Base-by-base conservation (phyloP, 768 basidiomycete genomes). In the Kwoniella dendrophila region DNA sequence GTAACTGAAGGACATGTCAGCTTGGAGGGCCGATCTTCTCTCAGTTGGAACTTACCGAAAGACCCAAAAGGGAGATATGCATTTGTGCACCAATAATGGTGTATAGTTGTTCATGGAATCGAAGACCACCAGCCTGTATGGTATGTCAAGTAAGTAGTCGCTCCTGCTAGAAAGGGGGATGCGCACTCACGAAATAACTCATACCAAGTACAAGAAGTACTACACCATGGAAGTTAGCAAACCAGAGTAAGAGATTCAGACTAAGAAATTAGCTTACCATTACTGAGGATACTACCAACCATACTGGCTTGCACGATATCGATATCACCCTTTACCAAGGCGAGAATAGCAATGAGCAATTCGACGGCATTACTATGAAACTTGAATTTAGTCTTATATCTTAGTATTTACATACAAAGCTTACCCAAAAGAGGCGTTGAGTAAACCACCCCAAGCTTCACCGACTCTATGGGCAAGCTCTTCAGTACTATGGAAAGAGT, bases 261-360 rank as follows among this genome's bases (percentile, higher is more conserved):
- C 3, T 10, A 29, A 18, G 26, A n/a, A 30, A 2, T 2, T 33
- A 22, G 47, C 56, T 52, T 40, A 63, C 61, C 58, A 59, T 80
- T 80, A 67, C 83, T 83, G 45, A 85, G 66, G 34, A 84, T 80
- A 40, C 82, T 82, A 41, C 84, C 84, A 8, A 85, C 78, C 36
- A 85, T 78, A n/a, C 82, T 81, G 43, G 84, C 83, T 67, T 84
- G 84, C 2, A 85, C 84, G 40, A 84, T 80, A 61, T 83, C 82
- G 26, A 85, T 75, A 64, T 85, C 82, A 66, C 72, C 72, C 56
- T 78, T 73, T 52, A 77, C 65, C 48, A 72, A 59, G 18, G 73
- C 69, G 62, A 66, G 53, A 59, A 70, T 62, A 63, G 83, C 62
- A 53, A 85, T 83, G 56, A 84, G 83, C 75, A 85, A 78, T 69